Evolutionary conservation across 2,329 filamentous ascomycete species (phyloP), one percentile per base, ranked within the genome.

Genomic region (Karstenula rhodostoma): DNA sequence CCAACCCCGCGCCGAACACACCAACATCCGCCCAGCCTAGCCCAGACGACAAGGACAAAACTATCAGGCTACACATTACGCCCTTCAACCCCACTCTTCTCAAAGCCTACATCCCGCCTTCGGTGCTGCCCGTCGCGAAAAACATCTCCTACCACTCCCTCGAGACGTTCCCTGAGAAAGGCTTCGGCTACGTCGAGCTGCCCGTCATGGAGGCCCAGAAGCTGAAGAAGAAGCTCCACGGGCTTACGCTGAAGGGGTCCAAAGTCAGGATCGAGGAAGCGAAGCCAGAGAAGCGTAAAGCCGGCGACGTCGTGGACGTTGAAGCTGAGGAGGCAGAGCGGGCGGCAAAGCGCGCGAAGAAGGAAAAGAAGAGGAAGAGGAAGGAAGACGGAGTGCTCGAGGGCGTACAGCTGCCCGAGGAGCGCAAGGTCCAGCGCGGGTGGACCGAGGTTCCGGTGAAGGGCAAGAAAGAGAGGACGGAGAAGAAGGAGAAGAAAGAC

Each of bases 141-240:
- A 92, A 93, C 74, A 86, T 97, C 55, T 97, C 94, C n/a, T 97
- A 90, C 79, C 94, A 98, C 78, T 83, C 84, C 5, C 81, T 97
- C 67, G 87, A 93, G 73, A 94, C 94, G 0, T 97, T 96, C 65
- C 94, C 94, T 15, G 95, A 99, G 67, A 90, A 88, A 74, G 89
- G 87, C 56, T 99, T 93, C 87, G 95, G 94, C 58, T 99, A 91
- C 80, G 83, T 98, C 61, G 93, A 96, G 49, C 80, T 99, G 40
- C 94, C 94, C 0, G 80, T 77, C 3, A 86, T 87, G 78, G 93
- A 96, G 66, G 95, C 94, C 10, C 90, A 94, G n/a, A 96, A 93
- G 78, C 80, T 98, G 56, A 93, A 89, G 81, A 94, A 90, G 80
- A 98, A 95, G 81, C 85, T 98, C 52, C 91, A 97, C 82, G 94